Percentiles rank a stretch among this genome's conserved stretches.
phyloP scores from a whole-genome alignment of 139 green algal species.

The Zygnema cylindricum region DNA sequence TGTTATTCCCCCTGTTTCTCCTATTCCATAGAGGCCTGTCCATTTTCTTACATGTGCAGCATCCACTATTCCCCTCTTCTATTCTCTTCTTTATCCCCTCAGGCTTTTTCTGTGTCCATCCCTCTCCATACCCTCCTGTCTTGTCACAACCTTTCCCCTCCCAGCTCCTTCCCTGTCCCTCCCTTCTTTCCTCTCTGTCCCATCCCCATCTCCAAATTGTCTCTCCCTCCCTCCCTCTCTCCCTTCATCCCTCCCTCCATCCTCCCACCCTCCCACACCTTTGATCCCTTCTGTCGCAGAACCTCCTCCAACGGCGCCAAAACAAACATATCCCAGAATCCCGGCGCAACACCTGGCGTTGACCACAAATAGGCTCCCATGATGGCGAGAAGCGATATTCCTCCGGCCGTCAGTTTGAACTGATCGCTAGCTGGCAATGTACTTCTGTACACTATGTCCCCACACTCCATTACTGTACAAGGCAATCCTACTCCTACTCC shows the following conservation, averaged over 20 bases:
- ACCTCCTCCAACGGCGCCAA: slow-evolving; percentile 40
- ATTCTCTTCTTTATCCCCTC: no score
- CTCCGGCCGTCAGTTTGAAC: slow-evolving; percentile 37
- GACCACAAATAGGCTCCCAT: slow-evolving; percentile 48
- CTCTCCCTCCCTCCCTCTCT: no score
- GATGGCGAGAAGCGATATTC: slow-evolving; percentile 32
- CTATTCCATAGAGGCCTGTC: slow-evolving; percentile 79
- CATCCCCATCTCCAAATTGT: no score
- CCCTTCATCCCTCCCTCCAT: not conserved
- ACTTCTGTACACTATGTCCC: slow-evolving; percentile 59
- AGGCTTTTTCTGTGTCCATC: no score
- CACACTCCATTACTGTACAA: slow-evolving; percentile 62
- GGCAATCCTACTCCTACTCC: slow-evolving; percentile 57
- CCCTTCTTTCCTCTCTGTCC: no score
- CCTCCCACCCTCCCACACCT: no score
- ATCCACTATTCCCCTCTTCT: no score
- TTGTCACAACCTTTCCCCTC: no score
- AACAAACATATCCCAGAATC: slow-evolving; percentile 62
- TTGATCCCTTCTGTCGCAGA: not conserved
- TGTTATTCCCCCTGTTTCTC: slow-evolving; percentile 83
- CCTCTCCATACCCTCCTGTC: no score
- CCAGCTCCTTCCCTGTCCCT: no score
- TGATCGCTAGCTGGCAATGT: slow-evolving; percentile 23
- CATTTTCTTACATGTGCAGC: no score
- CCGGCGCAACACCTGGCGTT: slow-evolving; percentile 50